Evolutionary conservation across 202 grass and related monocot species (phyloP).

Genomic region (Musa balbisiana): DNA sequence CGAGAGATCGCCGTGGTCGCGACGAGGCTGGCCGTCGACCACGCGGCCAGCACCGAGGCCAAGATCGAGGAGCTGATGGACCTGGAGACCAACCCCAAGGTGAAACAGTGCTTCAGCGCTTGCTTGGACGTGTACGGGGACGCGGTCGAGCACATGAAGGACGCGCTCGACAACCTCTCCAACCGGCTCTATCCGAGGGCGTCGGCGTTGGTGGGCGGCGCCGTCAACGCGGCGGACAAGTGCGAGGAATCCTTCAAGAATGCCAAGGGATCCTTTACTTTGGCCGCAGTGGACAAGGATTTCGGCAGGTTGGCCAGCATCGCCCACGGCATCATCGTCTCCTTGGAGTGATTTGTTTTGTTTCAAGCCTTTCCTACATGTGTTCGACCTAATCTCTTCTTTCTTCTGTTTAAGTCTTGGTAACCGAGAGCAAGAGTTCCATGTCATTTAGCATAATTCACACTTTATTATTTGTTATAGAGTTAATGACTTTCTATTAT

Average conservation of each 20-base stretch:
- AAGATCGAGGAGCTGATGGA: constrained; percentile 40
- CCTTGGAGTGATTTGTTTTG: constrained; percentile 30
- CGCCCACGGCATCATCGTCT: constrained; percentile 46
- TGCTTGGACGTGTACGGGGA: constrained; percentile 59
- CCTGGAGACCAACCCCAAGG: constrained; percentile 27
- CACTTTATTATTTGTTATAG: too few species aligned
- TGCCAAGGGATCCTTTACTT: constrained; percentile 4
- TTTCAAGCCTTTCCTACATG: too few species aligned
- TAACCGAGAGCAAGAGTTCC: too few species aligned
- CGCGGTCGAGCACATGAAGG: constrained; percentile 45
- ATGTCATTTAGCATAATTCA: too few species aligned
- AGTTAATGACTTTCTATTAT: too few species aligned
- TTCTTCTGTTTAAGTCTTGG: too few species aligned
- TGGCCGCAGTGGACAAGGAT: constrained; percentile 39
- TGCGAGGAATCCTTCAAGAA: constrained; percentile 45
- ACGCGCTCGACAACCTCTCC: constrained; percentile 71
- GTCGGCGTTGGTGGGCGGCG: constrained; percentile 27
- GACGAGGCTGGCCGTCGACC: constrained; percentile 26
- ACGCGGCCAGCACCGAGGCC: constrained; percentile 28
- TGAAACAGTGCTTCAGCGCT: constrained; percentile 24
- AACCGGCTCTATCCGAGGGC: constrained; percentile 34
- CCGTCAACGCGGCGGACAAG: constrained; percentile 35
- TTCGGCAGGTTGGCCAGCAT: constrained; percentile 43
- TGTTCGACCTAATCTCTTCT: too few species aligned
- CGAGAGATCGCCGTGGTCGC: constrained; percentile 28